Evolutionary conservation across 805 yeast species (phyloP), one percentile per base, ranked within the genome.

Genomic region (Schwanniomyces vanrijiae): DNA sequence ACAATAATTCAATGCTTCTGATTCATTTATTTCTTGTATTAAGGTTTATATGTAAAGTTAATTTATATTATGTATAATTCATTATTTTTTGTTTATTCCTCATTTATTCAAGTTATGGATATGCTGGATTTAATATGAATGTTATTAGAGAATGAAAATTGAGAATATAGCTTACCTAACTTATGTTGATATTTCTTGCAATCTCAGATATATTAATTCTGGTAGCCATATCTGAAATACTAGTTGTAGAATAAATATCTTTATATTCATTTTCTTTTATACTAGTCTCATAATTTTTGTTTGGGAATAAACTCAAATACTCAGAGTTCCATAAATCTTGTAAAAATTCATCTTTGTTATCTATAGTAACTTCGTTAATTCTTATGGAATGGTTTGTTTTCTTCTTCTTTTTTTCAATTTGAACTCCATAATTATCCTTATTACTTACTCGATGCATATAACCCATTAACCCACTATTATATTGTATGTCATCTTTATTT

Each of bases 381-480:
- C 10, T 16, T 10, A 6, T 22, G 5, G 24, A 19, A 19, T 34
- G 9, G 4, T 19, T 10, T 9, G 2, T 10, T 16, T 5, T 16
- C 4, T 34, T 14, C 13, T 34, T 14, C 2, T 34, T 16, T 9
- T 9, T 19, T 16, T 16, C 20, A 34, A 5, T 16, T 9, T 8
- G 19, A 7, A 20, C 40, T 13, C 3, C 16, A 22, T 22, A 5
- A 3, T n/a, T 16, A 16, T 9, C 19, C 28, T 46, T 44, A 22
- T 18, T 24, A 29, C 37, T 31, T 13, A 26, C 40, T 22, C 69
- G 43, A 21, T 59, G 55, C n/a, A 66, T 37, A 43, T 45, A 66
- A 19, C 73, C 72, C 31, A 65, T 40, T 11, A 60, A 56, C 1
- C 71, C 73, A 5, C 59, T 54, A 21, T 51, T 47, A 4, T 61